Percentiles rank a stretch among this genome's conserved stretches.
Conservation (phyloP, 805 yeast species). For the Wickerhamomyces xylosicus region DNA sequence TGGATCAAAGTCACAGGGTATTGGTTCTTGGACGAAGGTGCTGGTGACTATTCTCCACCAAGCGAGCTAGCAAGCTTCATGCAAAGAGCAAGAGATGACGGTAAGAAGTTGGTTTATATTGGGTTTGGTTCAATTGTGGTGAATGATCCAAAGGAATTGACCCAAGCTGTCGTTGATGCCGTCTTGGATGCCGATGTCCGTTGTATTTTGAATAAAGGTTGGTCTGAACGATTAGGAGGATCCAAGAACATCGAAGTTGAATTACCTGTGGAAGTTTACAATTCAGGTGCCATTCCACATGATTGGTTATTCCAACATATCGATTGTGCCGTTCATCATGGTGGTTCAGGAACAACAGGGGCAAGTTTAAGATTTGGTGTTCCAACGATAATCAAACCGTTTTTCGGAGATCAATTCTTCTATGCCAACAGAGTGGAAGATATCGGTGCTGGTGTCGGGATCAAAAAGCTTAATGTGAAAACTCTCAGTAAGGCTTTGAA, state of each 20-base stretch:
- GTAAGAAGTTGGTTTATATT: conserved; percentile 73
- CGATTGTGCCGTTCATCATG: conserved; percentile 95
- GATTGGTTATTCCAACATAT: conserved; percentile 88
- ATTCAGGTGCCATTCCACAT: conserved; percentile 73
- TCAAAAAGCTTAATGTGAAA: conserved; percentile 57
- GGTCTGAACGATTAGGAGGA: conserved; percentile 67
- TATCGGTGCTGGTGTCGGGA: conserved; percentile 69
- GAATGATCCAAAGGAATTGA: conserved; percentile 65
- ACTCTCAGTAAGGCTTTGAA: conserved; percentile 58
- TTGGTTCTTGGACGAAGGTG: conserved; percentile 74
- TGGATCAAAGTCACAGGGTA: conserved; percentile 96
- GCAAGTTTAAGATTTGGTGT: conserved; percentile 78
- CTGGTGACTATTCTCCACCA: conserved; percentile 49
- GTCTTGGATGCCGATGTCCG: conserved; percentile 73
- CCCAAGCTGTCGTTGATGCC: conserved; percentile 69
- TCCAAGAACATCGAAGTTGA: conserved; percentile 25
- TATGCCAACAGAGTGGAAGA: conserved; percentile 85
- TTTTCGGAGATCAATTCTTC: conserved; percentile 93
- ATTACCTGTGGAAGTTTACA: conserved; percentile 59
- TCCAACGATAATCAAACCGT: conserved; percentile 88
- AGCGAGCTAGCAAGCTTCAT: conserved; percentile 48
- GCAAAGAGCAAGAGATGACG: conserved; percentile 42
- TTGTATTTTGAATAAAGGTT: conserved; percentile 86
- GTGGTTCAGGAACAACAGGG: conserved; percentile 96
- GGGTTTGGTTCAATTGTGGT: conserved; percentile 97